phyloP scores from a whole-genome alignment of 2,329 filamentous ascomycete species.

The Nemania serpens region DNA sequence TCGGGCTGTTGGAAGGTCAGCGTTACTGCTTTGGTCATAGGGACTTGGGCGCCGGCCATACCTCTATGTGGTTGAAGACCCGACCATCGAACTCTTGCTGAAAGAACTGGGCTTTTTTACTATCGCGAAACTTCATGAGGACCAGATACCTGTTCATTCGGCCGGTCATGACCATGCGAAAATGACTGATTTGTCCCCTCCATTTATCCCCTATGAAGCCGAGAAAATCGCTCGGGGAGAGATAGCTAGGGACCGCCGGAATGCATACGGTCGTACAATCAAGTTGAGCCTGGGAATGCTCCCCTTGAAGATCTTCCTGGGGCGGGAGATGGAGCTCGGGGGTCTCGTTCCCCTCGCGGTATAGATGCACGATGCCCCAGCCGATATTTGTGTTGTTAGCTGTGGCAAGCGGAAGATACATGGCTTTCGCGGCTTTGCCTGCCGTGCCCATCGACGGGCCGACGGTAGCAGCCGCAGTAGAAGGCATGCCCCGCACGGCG shows the following conservation, averaged over 20 bases:
- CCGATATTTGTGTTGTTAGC: conserved; percentile 74
- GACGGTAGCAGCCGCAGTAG: conserved; percentile 52
- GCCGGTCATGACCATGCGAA: conserved; percentile 89
- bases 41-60: conserved; percentile 46
- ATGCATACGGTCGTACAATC: conserved; percentile 90
- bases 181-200: conserved; percentile 85
- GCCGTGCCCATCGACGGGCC: conserved; percentile 61
- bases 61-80: conserved; percentile 90
- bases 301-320: conserved; percentile 39
- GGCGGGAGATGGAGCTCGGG: conserved; percentile 52
- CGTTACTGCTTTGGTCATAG: conserved; percentile 20
- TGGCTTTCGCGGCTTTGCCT: conserved; percentile 81
- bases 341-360: conserved; percentile 81
- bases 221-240: conserved; percentile 87
- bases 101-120: conserved; percentile 76
- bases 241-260: conserved; percentile 90
- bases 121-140: conserved; percentile 87
- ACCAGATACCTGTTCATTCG: conserved; percentile 92
- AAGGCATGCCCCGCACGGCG: conserved; percentile 43
- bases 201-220: conserved; percentile 91
- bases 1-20: conserved; percentile 66
- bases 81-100: conserved; percentile 88
- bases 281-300: conserved; percentile 40
- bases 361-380: conserved; percentile 94
- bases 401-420: conserved; percentile 72